Base-by-base conservation (phyloP, 768 basidiomycete genomes). In the Rhodotorula taiwanensis region DNA sequence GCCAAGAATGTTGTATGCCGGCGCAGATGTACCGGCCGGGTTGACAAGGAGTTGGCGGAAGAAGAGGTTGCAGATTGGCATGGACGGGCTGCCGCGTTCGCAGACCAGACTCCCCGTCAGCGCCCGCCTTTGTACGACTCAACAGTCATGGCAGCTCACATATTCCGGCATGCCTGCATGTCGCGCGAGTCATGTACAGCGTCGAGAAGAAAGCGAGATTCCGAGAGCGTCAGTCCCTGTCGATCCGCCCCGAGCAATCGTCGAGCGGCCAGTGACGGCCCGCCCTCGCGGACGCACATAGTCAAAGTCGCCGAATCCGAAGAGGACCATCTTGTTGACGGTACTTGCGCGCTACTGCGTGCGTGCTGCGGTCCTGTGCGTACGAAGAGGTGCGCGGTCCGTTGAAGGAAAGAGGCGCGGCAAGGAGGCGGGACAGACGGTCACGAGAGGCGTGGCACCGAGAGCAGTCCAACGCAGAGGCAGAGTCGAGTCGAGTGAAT, bases 51-150 rank as follows among this genome's bases (percentile, higher is more conserved):
- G 85, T 80, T 94, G 90, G 63, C 83, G 82, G 78, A 91, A 91
- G 78, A 94, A 93, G 70, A 95, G 84, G 74, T 95, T 95, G 78
- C 93, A 97, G 83, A 89, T 88, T 0, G 92, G 83, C 73, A 94
- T 87, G 50, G 86, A 87, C 3, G 89, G 88, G 34, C 20, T 45
- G 50, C 21, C 55, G 87, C 30, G 48, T n/a, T 4, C 6, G 20
- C n/a, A n/a, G n/a, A n/a, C n/a, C n/a, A n/a, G n/a, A n/a, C n/a
- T n/a, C n/a, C n/a, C n/a, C n/a, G n/a, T n/a, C n/a, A n/a, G n/a
- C n/a, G n/a, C n/a, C n/a, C n/a, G n/a, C n/a, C n/a, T n/a, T n/a
- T n/a, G n/a, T n/a, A n/a, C n/a, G n/a, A n/a, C 41, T 11, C 41
- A 41, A 41, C 20, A 11, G 43, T 44, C 43, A 8, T 11, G 11